Base-by-base conservation (phyloP, 805 yeast genomes). In the Hanseniaspora vineae region DNA sequence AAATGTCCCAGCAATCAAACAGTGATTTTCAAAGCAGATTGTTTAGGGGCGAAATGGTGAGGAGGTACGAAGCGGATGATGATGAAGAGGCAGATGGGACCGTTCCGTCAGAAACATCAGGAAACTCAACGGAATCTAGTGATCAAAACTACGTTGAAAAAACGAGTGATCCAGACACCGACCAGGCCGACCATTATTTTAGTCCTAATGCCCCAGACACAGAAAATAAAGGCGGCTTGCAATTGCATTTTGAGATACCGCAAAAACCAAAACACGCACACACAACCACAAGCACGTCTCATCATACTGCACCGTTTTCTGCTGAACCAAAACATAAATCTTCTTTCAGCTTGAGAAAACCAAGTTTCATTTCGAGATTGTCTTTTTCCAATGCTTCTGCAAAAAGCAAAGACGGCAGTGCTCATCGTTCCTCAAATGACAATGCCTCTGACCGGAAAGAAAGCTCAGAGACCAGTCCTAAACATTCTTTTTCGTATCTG, bases 31-130 rank as follows among this genome's bases (percentile, higher is more conserved):
- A 64, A 51, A 63, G 58, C 23, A 60, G 61, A 46, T 45, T 64
- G 14, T 64, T 64, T 46, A 63, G 67, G 50, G 68, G 68, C 35
- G 55, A 62, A 48, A 51, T 60, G 55, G 51, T 60, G 15, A 55
- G 58, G 49, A 58, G 66, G 49, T 66, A 64, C 44, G 66, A 60
- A 49, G 55, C 50, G 15, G 55, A 53, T 15, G 48, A 48, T 33
- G 45, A 48, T 13, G 50, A 50, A 12, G 50, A 44, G 6, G 39
- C 39, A 17, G 55, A 50, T 14, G 51, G 44, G 33, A 42, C 44
- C 17, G 50, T 39, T 18, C 45, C 29, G 4, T 23, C 29, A 23
- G 29, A 23, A 23, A 23, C 4, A 23, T 23, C 29, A 5, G 29
- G 29, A 23, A 23, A 4, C 29, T 23, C 29, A 23, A 23, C 29